phyloP scores from a whole-genome alignment of 2,329 filamentous ascomycete genomes.

The Epichloe hybrida region DNA sequence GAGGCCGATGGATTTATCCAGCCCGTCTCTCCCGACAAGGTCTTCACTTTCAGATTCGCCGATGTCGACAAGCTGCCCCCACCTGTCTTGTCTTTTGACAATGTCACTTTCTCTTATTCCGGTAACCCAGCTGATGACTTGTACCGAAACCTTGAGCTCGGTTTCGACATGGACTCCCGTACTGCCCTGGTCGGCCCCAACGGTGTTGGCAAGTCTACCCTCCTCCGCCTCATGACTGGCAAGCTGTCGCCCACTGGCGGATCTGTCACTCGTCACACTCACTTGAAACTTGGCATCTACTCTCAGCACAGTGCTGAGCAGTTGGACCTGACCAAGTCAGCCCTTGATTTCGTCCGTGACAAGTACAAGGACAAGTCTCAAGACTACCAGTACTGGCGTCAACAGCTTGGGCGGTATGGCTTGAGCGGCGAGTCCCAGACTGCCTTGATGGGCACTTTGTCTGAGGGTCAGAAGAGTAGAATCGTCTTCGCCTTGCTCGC shows the following conservation, averaged over 20 bases:
- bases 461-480: slow-evolving; percentile 94
- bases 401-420: slow-evolving; percentile 91
- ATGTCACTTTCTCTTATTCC: slow-evolving; percentile 97
- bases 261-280: slow-evolving; percentile 79
- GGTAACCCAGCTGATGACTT: slow-evolving; percentile 80
- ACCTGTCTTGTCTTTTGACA: slow-evolving; percentile 88
- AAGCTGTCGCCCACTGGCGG: slow-evolving; percentile 78
- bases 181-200: slow-evolving; percentile 95
- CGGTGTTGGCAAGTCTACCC: slow-evolving; percentile 96
- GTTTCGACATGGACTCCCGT: slow-evolving; percentile 99
- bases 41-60: slow-evolving; percentile 97
- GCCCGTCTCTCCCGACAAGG: slow-evolving; percentile 67
- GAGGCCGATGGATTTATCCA: slow-evolving; percentile 98
- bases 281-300: slow-evolving; percentile 97
- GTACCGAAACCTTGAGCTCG: slow-evolving; percentile 92
- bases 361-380: slow-evolving; percentile 82
- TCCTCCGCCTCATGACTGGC: slow-evolving; percentile 92
- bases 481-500: slow-evolving; percentile 95
- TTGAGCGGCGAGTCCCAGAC: slow-evolving; percentile 89
- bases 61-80: slow-evolving; percentile 99
- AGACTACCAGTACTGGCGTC: slow-evolving; percentile 98
- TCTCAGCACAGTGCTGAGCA: slow-evolving; percentile 97
- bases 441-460: slow-evolving; percentile 92
- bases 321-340: slow-evolving; percentile 94
- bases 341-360: slow-evolving; percentile 93